Percentiles rank a stretch among this genome's conserved stretches.
These are phyloP conservation scores for Ascochyta fabae DNA, from an alignment of 2,329 filamentous ascomycete genomes.

Conservation along the genomic window DNA sequence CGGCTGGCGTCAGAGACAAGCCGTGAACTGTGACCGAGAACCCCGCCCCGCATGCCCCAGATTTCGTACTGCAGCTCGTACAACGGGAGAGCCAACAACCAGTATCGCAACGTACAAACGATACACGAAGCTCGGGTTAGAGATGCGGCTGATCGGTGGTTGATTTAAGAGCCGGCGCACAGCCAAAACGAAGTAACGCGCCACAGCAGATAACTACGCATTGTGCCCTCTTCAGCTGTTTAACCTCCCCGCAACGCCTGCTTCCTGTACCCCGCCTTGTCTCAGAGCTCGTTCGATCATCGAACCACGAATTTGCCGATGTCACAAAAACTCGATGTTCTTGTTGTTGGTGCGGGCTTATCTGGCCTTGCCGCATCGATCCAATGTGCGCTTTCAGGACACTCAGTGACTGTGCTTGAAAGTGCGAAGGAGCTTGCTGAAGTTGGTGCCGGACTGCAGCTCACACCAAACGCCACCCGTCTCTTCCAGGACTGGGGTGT, in stretches of 20 bases:
- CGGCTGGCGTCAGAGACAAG: not conserved
- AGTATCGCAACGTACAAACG: not conserved
- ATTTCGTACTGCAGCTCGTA: slow-evolving; percentile 14
- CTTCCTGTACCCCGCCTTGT: not conserved
- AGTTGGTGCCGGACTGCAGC: slow-evolving; percentile 47
- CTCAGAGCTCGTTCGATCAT: not conserved
- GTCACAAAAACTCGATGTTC: slow-evolving; percentile 30
- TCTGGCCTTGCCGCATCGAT: slow-evolving; percentile 54
- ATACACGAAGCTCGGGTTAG: slow-evolving; percentile 1
- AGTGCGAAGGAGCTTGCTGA: slow-evolving; percentile 52
- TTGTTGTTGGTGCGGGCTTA: slow-evolving; percentile 50
- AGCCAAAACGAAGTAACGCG: slow-evolving; percentile 7
- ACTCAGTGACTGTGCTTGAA: slow-evolving; percentile 53
- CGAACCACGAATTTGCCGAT: not conserved
- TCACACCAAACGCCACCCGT: slow-evolving; percentile 52
- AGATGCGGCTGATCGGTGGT: slow-evolving; percentile 11
- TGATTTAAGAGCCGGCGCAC: slow-evolving; percentile 18
- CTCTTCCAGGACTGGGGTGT: slow-evolving; percentile 61
- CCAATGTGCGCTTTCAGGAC: slow-evolving; percentile 50
- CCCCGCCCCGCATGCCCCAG: slow-evolving; percentile 11
- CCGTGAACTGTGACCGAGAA: slow-evolving; percentile 6
- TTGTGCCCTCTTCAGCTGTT: not conserved
- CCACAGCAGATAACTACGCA: slow-evolving; percentile 2
- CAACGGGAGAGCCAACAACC: slow-evolving; percentile 3
- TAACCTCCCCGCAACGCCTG: not conserved